phyloP scores from a whole-genome alignment of 1,284 basidiomycete genomes.

The Heterobasidion annosum region DNA sequence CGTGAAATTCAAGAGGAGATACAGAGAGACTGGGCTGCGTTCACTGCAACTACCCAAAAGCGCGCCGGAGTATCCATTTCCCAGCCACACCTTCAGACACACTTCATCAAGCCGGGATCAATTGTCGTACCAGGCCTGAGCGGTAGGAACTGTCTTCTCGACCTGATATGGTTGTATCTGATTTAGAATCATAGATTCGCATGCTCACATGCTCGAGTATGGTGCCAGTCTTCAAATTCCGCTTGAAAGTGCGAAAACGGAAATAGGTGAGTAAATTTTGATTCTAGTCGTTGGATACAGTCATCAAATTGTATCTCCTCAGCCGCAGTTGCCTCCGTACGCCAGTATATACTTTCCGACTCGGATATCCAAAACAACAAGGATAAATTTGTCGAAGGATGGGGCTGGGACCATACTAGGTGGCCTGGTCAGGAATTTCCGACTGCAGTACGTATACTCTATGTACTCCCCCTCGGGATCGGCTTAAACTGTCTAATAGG shows the following conservation, averaged over 20 bases:
- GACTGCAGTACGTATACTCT: conserved; percentile 42
- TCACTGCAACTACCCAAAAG: conserved; percentile 4
- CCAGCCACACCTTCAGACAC: conserved; percentile 23
- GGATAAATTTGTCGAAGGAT: conserved; percentile 66
- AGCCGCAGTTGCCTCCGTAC: conserved; percentile 62
- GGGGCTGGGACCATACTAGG: conserved; percentile 89
- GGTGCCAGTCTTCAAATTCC: conserved; percentile 57
- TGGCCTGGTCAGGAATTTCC: conserved; percentile 67
- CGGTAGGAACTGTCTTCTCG: conserved; percentile 27
- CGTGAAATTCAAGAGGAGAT: conserved; percentile 29
- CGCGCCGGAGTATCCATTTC: conserved; percentile 5
- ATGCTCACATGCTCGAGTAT: conserved; percentile 74
- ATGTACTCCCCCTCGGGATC: conserved; percentile 1
- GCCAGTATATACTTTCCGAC: conserved; percentile 53
- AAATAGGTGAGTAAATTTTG: conserved; percentile 32
- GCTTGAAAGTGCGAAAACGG: conserved; percentile 54
- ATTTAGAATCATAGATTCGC: conserved; percentile 52
- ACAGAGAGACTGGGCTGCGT: conserved; percentile 27
- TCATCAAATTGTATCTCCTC: background rate
- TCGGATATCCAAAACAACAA: conserved; percentile 44
- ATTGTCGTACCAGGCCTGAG: conserved; percentile 61
- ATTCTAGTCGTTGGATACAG: conserved; percentile 1
- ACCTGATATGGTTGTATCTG: background rate
- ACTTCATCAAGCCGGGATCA: conserved; percentile 41
- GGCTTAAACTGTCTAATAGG: conserved; percentile 28